These are phyloP conservation scores for Aspergillus sergii DNA, from an alignment of 2,329 filamentous ascomycete species.

Conservation along the genomic window DNA sequence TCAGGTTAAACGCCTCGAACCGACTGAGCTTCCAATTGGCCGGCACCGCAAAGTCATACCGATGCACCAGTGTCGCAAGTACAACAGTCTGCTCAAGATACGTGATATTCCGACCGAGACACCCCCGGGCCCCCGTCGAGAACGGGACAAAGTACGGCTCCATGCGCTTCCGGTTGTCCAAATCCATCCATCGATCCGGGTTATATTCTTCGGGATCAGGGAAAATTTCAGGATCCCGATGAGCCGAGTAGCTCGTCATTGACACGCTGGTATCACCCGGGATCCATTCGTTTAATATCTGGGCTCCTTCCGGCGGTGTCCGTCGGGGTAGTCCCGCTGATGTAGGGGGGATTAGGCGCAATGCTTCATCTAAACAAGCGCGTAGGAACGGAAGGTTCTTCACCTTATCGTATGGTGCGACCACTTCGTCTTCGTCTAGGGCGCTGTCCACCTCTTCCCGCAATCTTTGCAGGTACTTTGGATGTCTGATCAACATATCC, in stretches of 20 bases:
- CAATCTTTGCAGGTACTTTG: conserved; percentile 39
- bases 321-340: conserved; percentile 42
- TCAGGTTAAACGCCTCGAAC: conserved; percentile 20
- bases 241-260: conserved; percentile 42
- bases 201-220: conserved; percentile 37
- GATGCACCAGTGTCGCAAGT: conserved; percentile 47
- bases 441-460: conserved; percentile 48
- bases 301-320: conserved; percentile 45
- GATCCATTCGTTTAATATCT: conserved; percentile 46
- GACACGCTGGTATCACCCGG: conserved; percentile 46
- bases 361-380: conserved; percentile 52
- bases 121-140: conserved; percentile 39
- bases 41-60: conserved; percentile 46
- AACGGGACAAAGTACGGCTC: conserved; percentile 44
- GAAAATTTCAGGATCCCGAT: conserved; percentile 37
- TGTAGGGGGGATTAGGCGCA: conserved; percentile 46
- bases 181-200: conserved; percentile 44
- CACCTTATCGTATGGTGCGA: conserved; percentile 52
- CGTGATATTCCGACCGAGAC: conserved; percentile 43
- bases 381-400: conserved; percentile 53
- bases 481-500: conserved; percentile 53
- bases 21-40: conserved; percentile 31
- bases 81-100: conserved; percentile 51
- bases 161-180: conserved; percentile 36
- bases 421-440: conserved; percentile 42